Evolutionary conservation across 2,329 filamentous ascomycete genomes (phyloP), one percentile per base, ranked within the genome.

Genomic region (Stachybotrys elegans): DNA sequence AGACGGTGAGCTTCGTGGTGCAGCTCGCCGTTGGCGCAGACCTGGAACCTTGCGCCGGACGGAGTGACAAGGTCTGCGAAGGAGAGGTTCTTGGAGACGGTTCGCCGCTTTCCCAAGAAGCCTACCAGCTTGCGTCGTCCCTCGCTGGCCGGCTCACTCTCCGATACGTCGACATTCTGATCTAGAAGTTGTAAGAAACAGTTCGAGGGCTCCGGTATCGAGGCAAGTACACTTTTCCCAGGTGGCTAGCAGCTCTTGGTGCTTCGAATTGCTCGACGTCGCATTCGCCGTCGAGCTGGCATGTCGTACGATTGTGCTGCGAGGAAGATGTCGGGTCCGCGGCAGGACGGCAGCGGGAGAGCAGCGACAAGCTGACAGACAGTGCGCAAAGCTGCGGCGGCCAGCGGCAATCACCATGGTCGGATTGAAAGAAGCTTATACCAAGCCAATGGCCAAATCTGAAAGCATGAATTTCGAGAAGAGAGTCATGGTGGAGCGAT

Each of bases 51-150:
- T 35, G 72, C 52, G 4, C 65, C 59, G 0, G 61, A 62, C 0
- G 63, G 53, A 4, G 62, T 61, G 29, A 67, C 68, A 19, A 72
- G 59, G 53, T 84, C 75, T 39, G 83, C 83, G 57, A 95, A 95
- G 2, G 79, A 79, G 17, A 94, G 69, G 31, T 77, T 80, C 43
- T 82, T 82, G 22, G 81, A 81, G 19, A 90, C 70, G 54, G 87
- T 80, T 48, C 80, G 76, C 22, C 81, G 75, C 47, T 79, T 80
- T 21, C 81, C 80, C 1, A 95, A 64, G 54, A 91, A 93, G 17
- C 91, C 91, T 5, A 62, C 51, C 12, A 50, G 54, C n/a, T n/a
- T n/a, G n/a, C n/a, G n/a, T 42, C 48, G 43, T 2, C 52, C 49
- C 1, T 57, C 46, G 6, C 31, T 41, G 9, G 48, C 46, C n/a